A percentile compares a stretch with the other conserved stretches of the same genome.
These are phyloP conservation scores for Barnettozyma wickerhamii DNA, from an alignment of 805 yeast genomes.

Conservation along the genomic window DNA sequence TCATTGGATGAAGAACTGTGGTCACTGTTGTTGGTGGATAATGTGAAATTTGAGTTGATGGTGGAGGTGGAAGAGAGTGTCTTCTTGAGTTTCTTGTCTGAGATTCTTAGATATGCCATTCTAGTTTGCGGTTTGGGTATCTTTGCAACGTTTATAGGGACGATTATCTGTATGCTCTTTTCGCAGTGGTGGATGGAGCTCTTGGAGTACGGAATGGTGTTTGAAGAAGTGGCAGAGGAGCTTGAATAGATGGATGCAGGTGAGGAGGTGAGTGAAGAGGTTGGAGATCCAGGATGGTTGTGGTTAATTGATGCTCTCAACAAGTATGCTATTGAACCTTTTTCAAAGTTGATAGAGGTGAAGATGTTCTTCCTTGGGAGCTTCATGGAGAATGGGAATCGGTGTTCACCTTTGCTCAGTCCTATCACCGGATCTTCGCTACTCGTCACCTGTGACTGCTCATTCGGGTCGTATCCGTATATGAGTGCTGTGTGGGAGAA, in stretches of 20 bases:
- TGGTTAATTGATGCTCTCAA: slow-evolving; percentile 43
- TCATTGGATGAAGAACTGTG: slow-evolving; percentile 19
- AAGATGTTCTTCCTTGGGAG: slow-evolving; percentile 70
- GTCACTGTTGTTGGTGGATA: slow-evolving; percentile 16
- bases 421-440: slow-evolving; percentile 32
- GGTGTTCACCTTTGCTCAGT: slow-evolving; percentile 76
- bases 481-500: slow-evolving; percentile 56
- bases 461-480: slow-evolving; percentile 42
- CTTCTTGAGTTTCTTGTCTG: slow-evolving; percentile 35
- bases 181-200: slow-evolving; percentile 44
- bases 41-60: slow-evolving; percentile 28
- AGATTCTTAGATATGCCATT: slow-evolving; percentile 55
- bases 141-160: slow-evolving; percentile 69
- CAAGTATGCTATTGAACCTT: slow-evolving; percentile 72
- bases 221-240: slow-evolving; percentile 14
- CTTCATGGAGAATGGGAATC: slow-evolving; percentile 80
- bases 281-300: slow-evolving; percentile 14
- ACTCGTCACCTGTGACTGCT: slow-evolving; percentile 3
- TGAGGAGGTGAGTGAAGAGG: slow-evolving; percentile 16
- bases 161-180: slow-evolving; percentile 53
- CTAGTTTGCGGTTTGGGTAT: slow-evolving; percentile 68
- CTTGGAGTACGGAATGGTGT: slow-evolving; percentile 15
- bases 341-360: slow-evolving; percentile 77
- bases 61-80: slow-evolving; percentile 39
- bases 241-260: slow-evolving; percentile 20